Base-by-base conservation (phyloP, 176 grass and related monocot genomes). In the Chloris gayana region DNA sequence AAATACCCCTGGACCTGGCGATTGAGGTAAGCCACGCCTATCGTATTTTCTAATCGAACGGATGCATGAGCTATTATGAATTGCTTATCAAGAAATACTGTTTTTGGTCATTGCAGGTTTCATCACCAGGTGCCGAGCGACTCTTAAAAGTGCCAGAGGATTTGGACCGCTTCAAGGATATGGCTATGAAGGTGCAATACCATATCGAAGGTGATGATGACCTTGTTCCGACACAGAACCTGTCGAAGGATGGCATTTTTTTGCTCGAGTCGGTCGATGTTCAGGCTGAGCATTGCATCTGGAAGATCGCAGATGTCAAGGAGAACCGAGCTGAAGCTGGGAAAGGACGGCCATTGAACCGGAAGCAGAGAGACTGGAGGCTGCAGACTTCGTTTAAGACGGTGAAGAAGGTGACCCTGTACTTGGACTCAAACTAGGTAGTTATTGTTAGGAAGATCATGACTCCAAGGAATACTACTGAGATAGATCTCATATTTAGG, bases 261-360 rank as follows among this genome's bases (percentile, higher is more conserved):
- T 64, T 91, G 76, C 72, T 95, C 5, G 86, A 93, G 33, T 83
- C 79, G 0, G 77, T 93, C 51, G 74, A 98, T 21, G 45, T 25
- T 67, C 83, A 85, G 59, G 73, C 70, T 44, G 57, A 70, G 66
- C 77, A 81, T 25, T 98, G 95, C 13, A 11, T 86, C 1, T 95
- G 95, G 95, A 98, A 91, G 90, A 86, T 98, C 1, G 95, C 95
- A 14, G 84, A 98, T 78, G 92, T 98, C 46, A 98, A 85, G 44
- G 90, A 95, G 56, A 98, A 98, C 81, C 83, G 86, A 76, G 84
- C 18, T 27, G 80, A 84, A 70, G 46, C 85, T 73, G 92, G 92
- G 37, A 98, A 93, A 78, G 95, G 95, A 89, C 89, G 95, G 54
- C 90, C 81, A 33, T 61, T 98, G 84, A 98, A 71, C 71, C 91